These are phyloP conservation scores for Brachypodium distachyon DNA, from an alignment of 202 grass and related monocot genomes.

Conservation along the genomic window DNA sequence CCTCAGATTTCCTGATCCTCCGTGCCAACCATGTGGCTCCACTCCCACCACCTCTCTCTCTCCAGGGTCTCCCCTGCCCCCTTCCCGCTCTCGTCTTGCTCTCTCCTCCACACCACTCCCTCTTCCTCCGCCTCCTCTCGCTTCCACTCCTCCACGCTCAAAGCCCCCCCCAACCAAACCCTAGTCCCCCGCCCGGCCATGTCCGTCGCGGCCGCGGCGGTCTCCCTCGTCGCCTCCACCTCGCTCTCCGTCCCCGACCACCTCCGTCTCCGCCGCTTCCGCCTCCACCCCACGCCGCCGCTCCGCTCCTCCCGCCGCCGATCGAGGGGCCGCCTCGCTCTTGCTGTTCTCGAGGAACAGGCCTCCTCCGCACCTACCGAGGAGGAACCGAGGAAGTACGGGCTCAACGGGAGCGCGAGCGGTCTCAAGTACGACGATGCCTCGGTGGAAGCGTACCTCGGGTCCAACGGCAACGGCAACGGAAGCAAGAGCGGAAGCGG, in stretches of 20 bases:
- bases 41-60: slow-evolving; percentile 18
- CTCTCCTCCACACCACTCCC: neutral
- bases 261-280: slow-evolving; percentile 25
- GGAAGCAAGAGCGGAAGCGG: neutral
- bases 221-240: slow-evolving; percentile 29
- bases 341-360: slow-evolving; percentile 32
- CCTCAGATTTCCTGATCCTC: slow-evolving; percentile 29
- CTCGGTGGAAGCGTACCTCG: slow-evolving; percentile 29
- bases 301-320: neutral
- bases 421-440: slow-evolving; percentile 36
- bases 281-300: neutral
- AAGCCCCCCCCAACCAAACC: slow-evolving; percentile 12
- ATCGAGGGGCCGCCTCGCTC: neutral
- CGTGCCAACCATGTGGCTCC: slow-evolving; percentile 43
- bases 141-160: neutral
- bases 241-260: slow-evolving; percentile 27
- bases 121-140: neutral
- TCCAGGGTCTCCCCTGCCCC: too few species aligned
- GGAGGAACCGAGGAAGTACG: slow-evolving; percentile 25
- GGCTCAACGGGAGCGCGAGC: slow-evolving; percentile 39
- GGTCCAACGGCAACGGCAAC: slow-evolving; percentile 38
- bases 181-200: slow-evolving; percentile 13
- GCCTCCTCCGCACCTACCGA: neutral
- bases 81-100: neutral
- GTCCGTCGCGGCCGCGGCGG: slow-evolving; percentile 15